A percentile compares a stretch with the other conserved stretches of the same genome.
phyloP scores from a whole-genome alignment of 1,284 basidiomycete species.

The Lentinus polychrous region DNA sequence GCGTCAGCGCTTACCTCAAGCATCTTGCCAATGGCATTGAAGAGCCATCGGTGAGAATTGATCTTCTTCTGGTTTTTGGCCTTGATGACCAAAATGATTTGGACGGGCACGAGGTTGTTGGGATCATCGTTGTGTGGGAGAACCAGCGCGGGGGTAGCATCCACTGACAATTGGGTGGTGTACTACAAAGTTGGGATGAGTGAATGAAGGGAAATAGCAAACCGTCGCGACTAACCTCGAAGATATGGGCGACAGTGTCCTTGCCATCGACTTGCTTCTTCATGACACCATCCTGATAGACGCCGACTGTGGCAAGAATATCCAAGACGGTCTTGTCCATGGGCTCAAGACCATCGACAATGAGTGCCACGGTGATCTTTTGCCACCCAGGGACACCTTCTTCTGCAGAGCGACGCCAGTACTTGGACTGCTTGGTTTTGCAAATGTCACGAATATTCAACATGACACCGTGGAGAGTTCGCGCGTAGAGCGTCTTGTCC shows the following conservation, averaged over 20 bases:
- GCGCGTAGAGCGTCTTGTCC: constrained; percentile 90
- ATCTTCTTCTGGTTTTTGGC: constrained; percentile 98
- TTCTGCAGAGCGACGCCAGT: constrained; percentile 81
- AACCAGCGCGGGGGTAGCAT: constrained; percentile 83
- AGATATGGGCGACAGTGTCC: constrained; percentile 87
- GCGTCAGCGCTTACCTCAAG: constrained; percentile 45
- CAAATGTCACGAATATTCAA: constrained; percentile 97
- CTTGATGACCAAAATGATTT: constrained; percentile 93
- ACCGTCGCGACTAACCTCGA: constrained; percentile 51
- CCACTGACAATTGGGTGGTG: constrained; percentile 88
- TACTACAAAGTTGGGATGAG: constrained; percentile 43
- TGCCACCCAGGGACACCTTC: constrained; percentile 91
- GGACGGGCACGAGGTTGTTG: constrained; percentile 91
- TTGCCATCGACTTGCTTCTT: constrained; percentile 92
- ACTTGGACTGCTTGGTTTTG: constrained; percentile 94
- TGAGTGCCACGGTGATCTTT: constrained; percentile 84
- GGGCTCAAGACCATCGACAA: constrained; percentile 91
- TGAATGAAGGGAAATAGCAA: too few relatives aligned
- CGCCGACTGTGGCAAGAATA: constrained; percentile 80
- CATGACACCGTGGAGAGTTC: constrained; percentile 95
- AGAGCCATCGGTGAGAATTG: constrained; percentile 95
- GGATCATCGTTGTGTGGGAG: constrained; percentile 84
- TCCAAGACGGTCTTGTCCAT: constrained; percentile 96
- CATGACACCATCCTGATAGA: constrained; percentile 94
- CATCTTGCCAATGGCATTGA: constrained; percentile 90